Conservation (phyloP, 257 asterid species). For the Solanum tarijense region DNA sequence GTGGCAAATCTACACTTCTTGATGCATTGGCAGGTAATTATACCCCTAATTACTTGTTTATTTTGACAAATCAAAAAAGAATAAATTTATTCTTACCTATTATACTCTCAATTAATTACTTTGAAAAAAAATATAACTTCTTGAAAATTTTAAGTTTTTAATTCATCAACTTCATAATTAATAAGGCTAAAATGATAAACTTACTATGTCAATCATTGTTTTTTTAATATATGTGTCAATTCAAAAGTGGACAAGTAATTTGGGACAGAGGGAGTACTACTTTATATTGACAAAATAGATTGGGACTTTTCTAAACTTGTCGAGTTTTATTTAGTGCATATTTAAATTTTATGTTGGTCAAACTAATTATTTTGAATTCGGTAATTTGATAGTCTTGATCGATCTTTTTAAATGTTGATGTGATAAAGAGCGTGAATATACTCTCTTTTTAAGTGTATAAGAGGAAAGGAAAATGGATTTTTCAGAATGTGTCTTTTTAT, state of each 20-base stretch:
- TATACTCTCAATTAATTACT: too few relatives aligned
- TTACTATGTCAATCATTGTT: too few relatives aligned
- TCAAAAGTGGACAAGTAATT: too few relatives aligned
- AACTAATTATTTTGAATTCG: neutral
- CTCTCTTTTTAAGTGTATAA: rapidly evolving
- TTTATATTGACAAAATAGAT: too few relatives aligned
- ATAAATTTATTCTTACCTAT: too few relatives aligned
- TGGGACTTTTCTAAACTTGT: neutral
- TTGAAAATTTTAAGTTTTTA: too few relatives aligned
- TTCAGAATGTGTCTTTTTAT: neutral
- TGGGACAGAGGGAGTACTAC: too few relatives aligned
- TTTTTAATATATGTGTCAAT: too few relatives aligned
- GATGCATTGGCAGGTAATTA: constrained; percentile 43
- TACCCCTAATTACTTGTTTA: rapidly evolving
- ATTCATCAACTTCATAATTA: too few relatives aligned
- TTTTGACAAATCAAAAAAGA: rapidly evolving
- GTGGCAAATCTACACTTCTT: constrained; percentile 64
- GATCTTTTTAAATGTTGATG: too few relatives aligned
- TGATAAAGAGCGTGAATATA: neutral
- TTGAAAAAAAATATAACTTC: too few relatives aligned
- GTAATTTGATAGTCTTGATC: neutral
- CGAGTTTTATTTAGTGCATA: neutral
- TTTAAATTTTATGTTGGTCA: neutral
- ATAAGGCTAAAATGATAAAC: too few relatives aligned
- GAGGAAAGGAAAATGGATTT: neutral